These are phyloP conservation scores for Sordaria brevicollis DNA, from an alignment of 495 filamentous ascomycete species.

Conservation along the genomic window DNA sequence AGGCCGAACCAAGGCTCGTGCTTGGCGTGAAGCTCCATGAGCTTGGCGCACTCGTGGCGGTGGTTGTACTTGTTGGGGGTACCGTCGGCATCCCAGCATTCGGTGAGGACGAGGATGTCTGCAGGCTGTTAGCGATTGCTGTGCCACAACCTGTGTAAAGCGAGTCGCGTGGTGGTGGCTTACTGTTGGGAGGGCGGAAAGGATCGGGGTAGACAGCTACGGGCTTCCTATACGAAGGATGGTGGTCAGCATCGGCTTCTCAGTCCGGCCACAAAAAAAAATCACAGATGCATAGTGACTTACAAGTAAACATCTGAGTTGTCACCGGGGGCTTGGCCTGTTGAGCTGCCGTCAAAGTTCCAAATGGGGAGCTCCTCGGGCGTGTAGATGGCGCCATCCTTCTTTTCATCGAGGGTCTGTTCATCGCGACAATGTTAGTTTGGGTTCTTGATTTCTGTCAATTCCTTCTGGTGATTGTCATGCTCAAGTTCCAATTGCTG, in stretches of 20 bases:
- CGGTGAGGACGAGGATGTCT: slow-evolving; percentile 66
- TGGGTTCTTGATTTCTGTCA: slow-evolving; percentile 1
- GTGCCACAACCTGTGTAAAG: slow-evolving; percentile 48
- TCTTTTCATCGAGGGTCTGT: slow-evolving; percentile 52
- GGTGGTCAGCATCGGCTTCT: too few species aligned
- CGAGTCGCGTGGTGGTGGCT: slow-evolving; percentile 29
- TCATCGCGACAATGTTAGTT: not conserved
- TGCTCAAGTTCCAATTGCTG: not conserved
- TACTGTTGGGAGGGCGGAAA: slow-evolving; percentile 50
- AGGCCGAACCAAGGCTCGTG: slow-evolving; percentile 92
- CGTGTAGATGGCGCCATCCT: slow-evolving; percentile 37
- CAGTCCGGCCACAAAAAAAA: too few species aligned
- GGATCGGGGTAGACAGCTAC: slow-evolving; percentile 63
- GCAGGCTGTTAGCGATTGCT: not conserved
- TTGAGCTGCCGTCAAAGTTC: slow-evolving; percentile 88
- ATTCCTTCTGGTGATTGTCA: not conserved
- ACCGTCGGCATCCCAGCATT: slow-evolving; percentile 90
- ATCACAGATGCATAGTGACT: not conserved
- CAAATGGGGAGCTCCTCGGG: slow-evolving; percentile 84
- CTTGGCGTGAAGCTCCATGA: slow-evolving; percentile 73
- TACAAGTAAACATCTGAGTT: slow-evolving; percentile 89
- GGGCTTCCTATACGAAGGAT: slow-evolving; percentile 38
- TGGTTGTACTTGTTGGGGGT: slow-evolving; percentile 94
- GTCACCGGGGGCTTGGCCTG: slow-evolving; percentile 79
- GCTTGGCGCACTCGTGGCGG: slow-evolving; percentile 47